phyloP scores from a whole-genome alignment of 345 rosid genomes.

The Citrus cavaleriei region DNA sequence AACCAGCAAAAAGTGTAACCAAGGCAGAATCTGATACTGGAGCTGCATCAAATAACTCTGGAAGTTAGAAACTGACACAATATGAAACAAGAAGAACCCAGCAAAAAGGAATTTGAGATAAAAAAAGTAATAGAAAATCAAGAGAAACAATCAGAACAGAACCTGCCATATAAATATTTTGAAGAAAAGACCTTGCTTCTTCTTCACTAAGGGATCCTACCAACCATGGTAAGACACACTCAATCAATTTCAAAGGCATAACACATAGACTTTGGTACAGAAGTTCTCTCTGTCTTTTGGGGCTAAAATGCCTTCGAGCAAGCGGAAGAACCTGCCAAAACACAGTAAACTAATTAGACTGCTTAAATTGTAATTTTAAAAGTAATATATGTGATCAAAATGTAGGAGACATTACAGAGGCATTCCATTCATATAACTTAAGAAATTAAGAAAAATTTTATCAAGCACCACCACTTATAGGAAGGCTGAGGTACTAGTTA shows the following conservation, averaged over 20 bases:
- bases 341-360: constrained; percentile 8
- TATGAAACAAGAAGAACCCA: background rate
- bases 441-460: background rate
- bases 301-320: constrained; percentile 52
- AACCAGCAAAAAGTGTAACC: constrained; percentile 56
- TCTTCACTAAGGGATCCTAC: constrained; percentile 48
- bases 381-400: background rate
- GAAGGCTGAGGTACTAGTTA: constrained; percentile 5
- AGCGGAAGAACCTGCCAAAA: constrained; percentile 54
- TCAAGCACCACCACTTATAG: background rate
- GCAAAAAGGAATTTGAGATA: background rate
- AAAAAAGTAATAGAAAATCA: background rate
- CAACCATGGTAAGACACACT: constrained; percentile 59
- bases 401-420: background rate
- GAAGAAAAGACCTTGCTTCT: constrained; percentile 48
- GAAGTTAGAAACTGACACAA: constrained; percentile 14
- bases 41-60: constrained; percentile 35
- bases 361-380: constrained; percentile 1
- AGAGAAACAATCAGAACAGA: background rate
- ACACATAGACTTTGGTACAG: constrained; percentile 57
- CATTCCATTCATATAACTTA: background rate
- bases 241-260: constrained; percentile 60
- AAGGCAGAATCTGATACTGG: constrained; percentile 55
- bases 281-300: constrained; percentile 57
- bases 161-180: constrained; percentile 60